These are phyloP conservation scores for Cyclotella distinguenda DNA, from an alignment of 108 stramenopile genomes.

Conservation along the genomic window DNA sequence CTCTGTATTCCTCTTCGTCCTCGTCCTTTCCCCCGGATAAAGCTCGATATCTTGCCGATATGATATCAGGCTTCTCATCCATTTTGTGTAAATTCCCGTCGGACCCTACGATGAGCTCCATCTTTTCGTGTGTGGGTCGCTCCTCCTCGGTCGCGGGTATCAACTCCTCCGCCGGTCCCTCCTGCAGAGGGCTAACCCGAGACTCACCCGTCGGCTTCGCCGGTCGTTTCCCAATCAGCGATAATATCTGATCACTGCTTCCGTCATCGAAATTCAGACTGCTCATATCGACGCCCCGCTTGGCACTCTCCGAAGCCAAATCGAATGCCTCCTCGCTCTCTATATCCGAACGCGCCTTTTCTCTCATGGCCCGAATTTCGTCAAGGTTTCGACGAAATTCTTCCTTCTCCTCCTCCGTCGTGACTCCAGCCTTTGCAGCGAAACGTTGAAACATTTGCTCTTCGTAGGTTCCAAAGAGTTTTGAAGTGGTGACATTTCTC, in stretches of 20 bases:
- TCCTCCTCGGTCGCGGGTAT: slow-evolving; percentile 3
- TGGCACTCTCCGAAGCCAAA: slow-evolving; percentile 15
- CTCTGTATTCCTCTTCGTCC: slow-evolving; percentile 56
- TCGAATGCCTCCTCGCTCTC: slow-evolving; percentile 16
- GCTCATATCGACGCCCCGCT: slow-evolving; percentile 21
- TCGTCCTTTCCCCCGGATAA: slow-evolving; percentile 55
- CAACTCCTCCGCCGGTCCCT: background rate
- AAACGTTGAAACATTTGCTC: slow-evolving; percentile 64
- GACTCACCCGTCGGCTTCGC: background rate
- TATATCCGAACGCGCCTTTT: background rate
- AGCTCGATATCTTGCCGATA: slow-evolving; percentile 54
- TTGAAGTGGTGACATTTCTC: slow-evolving; percentile 19
- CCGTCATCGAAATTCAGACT: slow-evolving; percentile 25
- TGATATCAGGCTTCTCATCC: slow-evolving; percentile 40
- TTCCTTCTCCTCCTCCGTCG: slow-evolving; percentile 64
- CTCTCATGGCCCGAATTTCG: slow-evolving; percentile 37
- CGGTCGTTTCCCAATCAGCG: slow-evolving; percentile 30
- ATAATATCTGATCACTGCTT: slow-evolving; percentile 25
- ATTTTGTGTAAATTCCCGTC: slow-evolving; percentile 29
- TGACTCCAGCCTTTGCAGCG: slow-evolving; percentile 54
- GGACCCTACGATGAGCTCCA: slow-evolving; percentile 47
- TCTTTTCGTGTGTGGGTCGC: slow-evolving; percentile 11
- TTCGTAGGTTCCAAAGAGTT: slow-evolving; percentile 64
- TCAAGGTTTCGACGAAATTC: slow-evolving; percentile 52
- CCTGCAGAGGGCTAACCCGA: background rate